Evolutionary conservation across 192 early-diverging fungal species (phyloP), one percentile per base, ranked within the genome.

Genomic region (Entomortierella parvispora): DNA sequence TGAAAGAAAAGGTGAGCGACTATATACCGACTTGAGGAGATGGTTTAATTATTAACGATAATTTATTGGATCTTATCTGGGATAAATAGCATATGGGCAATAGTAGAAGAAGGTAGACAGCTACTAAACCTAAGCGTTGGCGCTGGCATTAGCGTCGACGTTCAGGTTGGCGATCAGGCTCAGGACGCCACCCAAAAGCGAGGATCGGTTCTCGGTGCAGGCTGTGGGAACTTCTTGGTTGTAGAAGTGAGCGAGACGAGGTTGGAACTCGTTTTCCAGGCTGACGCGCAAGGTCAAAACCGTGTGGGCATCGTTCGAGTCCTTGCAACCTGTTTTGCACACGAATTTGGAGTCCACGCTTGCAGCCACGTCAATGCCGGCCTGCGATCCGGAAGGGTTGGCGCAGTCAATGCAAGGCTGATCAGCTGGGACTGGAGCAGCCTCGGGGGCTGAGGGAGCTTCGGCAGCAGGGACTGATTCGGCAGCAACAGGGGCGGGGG

Each of bases 321-420:
- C 42, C 57, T 58, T 42, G 43, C 57, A 58, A 10, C 57, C 57
- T 28, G 22, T 11, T 25, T 44, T 58, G 57, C 57, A 58, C 2
- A 58, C 57, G 28, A 26, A 58, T 22, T 58, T 58, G 42, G 57
- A 25, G 17, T 58, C 57, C 18, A 58, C 42, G 10, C 22, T 58
- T 0, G 57, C 23, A 12, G 20, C 25, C 2, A 58, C 57, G 37
- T 58, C 23, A 22, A 58, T 58, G 22, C 57, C 57, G 1, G 37
- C 25, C n/a, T 25, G 57, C 3, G 32, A 14, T 31, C 4, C 51
- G 47, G 5, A 6, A 22, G 15, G 15, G 47, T 49, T 49, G 28
- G n/a, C n/a, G n/a, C n/a, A n/a, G n/a, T n/a, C n/a, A n/a, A n/a
- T n/a, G n/a, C n/a, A n/a, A n/a, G n/a, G 6, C 37, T 20, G 7